Conservation (phyloP, 2,329 filamentous ascomycete genomes). For the Claviceps paspali region DNA sequence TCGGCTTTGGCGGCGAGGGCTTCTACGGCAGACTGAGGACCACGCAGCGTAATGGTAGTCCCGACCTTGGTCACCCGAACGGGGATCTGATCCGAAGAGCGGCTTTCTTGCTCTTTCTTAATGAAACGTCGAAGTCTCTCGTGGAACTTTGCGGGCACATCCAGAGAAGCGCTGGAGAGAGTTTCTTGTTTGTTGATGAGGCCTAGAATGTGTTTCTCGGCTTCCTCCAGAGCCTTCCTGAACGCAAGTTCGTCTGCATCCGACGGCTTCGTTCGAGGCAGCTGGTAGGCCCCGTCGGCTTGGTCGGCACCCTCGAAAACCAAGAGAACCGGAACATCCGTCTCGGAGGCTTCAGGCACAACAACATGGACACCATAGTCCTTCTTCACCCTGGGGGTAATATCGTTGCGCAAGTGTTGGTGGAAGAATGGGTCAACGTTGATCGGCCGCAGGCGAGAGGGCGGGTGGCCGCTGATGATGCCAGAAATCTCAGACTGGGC, state of each 20-base stretch:
- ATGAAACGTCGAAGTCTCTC: constrained; percentile 49
- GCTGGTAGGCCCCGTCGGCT: constrained; percentile 30
- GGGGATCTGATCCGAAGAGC: constrained; percentile 41
- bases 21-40: constrained; percentile 58
- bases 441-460: constrained; percentile 51
- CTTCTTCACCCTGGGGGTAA: constrained; percentile 47
- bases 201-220: constrained; percentile 39
- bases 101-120: constrained; percentile 45
- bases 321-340: constrained; percentile 48
- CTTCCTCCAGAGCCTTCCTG: constrained; percentile 38
- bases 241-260: constrained; percentile 36
- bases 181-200: constrained; percentile 44
- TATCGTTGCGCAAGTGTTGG: constrained; percentile 50
- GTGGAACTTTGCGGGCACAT: constrained; percentile 49
- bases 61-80: constrained; percentile 43
- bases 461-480: constrained; percentile 59
- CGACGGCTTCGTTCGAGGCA: constrained; percentile 38
- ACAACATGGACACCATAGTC: constrained; percentile 60
- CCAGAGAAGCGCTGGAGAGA: constrained; percentile 33
- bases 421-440: constrained; percentile 68
- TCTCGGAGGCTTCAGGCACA: constrained; percentile 47
- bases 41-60: constrained; percentile 56
- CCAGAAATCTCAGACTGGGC: constrained; percentile 61
- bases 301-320: constrained; percentile 56
- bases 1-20: constrained; percentile 57